phyloP scores from a whole-genome alignment of 2,329 filamentous ascomycete species.

The Zasmidium cellare region DNA sequence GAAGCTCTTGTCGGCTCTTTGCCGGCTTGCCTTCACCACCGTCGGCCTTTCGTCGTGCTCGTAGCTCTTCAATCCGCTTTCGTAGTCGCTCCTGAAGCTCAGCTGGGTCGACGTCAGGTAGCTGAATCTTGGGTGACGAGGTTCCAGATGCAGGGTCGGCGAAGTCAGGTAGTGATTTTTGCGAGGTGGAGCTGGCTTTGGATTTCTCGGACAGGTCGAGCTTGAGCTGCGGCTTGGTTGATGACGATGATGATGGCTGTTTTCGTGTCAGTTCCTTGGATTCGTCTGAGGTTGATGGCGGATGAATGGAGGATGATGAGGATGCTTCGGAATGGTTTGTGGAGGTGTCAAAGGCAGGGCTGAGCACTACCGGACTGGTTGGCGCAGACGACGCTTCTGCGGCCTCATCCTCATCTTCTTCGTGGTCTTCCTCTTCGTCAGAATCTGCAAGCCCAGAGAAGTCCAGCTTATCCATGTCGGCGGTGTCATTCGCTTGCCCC shows the following conservation, averaged over 20 bases:
- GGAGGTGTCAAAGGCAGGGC: constrained; percentile 42
- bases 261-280: constrained; percentile 13
- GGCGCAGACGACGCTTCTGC: constrained; percentile 37
- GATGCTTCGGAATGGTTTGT: constrained; percentile 44
- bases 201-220: constrained; percentile 23
- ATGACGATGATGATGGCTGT: constrained; percentile 17
- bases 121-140: constrained; percentile 37
- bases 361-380: constrained; percentile 38
- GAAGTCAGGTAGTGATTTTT: constrained; percentile 23
- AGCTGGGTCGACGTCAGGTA: constrained; percentile 66
- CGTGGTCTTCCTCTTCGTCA: constrained; percentile 21
- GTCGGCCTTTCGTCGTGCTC: constrained; percentile 83
- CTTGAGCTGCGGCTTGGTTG: constrained; percentile 14
- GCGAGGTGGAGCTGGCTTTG: constrained; percentile 33
- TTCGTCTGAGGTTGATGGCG: constrained; percentile 31
- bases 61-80: constrained; percentile 80
- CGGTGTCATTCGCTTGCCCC: constrained; percentile 20
- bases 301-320: constrained; percentile 48
- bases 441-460: constrained; percentile 32
- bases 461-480: constrained; percentile 34
- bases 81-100: constrained; percentile 76
- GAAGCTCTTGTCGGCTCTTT: constrained; percentile 83
- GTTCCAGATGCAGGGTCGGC: constrained; percentile 25
- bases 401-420: constrained; percentile 30
- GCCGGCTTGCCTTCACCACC: constrained; percentile 78